A percentile compares a stretch with the other conserved stretches of the same genome.
Evolutionary conservation across 2,329 filamentous ascomycete species (phyloP).

Genomic region (Metarhizium brunneum): DNA sequence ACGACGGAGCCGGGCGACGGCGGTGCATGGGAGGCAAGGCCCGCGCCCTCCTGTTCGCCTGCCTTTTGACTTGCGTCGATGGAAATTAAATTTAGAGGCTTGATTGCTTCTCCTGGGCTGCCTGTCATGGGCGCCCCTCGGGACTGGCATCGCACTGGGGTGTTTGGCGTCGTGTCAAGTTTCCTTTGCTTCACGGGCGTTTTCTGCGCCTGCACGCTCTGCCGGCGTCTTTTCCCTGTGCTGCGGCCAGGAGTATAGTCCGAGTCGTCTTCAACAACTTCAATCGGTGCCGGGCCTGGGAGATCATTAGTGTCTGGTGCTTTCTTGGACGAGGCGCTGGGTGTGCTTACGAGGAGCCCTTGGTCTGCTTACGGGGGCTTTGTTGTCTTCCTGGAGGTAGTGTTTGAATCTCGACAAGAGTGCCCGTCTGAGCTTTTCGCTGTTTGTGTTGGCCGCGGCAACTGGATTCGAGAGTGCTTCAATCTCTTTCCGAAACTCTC

Average conservation of each 20-base stretch:
- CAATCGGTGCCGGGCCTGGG: neutral
- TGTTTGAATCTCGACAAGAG: neutral
- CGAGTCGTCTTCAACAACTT: neutral
- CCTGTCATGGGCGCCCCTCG: neutral
- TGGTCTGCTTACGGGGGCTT: neutral
- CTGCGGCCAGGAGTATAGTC: neutral
- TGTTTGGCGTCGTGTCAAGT: neutral
- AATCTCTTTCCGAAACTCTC: neutral
- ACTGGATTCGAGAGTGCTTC: neutral
- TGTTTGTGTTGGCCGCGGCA: neutral
- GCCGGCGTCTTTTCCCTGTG: constrained; percentile 1
- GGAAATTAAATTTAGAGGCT: neutral
- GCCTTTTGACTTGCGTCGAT: neutral
- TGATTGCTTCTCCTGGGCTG: neutral
- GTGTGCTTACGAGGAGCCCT: neutral
- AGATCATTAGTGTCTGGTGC: neutral
- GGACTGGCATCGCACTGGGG: neutral
- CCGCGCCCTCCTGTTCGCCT: neutral
- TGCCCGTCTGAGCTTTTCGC: neutral
- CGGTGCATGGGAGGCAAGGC: neutral
- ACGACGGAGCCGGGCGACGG: neutral
- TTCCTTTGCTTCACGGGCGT: constrained; percentile 2
- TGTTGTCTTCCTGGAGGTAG: neutral
- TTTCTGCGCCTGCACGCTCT: constrained; percentile 2
- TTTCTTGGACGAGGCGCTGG: neutral